phyloP scores from a whole-genome alignment of 257 asterid genomes.

The Jasminum sambac region DNA sequence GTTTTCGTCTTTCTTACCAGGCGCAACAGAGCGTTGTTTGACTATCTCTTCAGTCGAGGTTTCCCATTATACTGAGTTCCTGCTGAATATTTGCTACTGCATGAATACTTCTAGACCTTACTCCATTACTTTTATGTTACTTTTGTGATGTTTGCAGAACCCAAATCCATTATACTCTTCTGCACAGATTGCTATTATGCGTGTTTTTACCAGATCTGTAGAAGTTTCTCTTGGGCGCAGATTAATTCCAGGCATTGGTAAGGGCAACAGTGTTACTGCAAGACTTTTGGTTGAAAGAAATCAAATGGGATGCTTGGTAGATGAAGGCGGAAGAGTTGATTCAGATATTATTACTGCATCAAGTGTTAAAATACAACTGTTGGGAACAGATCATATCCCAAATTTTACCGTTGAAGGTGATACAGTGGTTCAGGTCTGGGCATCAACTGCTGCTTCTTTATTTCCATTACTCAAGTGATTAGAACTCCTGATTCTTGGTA shows the following conservation, averaged over 20 bases:
- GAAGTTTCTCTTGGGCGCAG: conserved; percentile 42
- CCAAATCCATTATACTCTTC: conserved; percentile 41
- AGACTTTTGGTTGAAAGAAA: conserved; percentile 42
- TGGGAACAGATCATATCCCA: conserved; percentile 31
- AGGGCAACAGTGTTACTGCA: conserved; percentile 35
- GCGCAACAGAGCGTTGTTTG: conserved; percentile 56
- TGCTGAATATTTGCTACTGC: conserved; percentile 18
- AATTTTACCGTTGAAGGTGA: conserved; percentile 35
- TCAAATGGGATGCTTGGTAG: conserved; percentile 44
- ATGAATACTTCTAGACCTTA: conserved; percentile 11
- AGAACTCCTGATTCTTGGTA: conserved; percentile 14
- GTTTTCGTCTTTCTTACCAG: conserved; percentile 43
- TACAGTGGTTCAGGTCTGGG: conserved; percentile 50
- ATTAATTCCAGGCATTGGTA: conserved; percentile 23
- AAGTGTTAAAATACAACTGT: conserved; percentile 45
- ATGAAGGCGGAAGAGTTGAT: conserved; percentile 43
- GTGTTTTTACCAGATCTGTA: conserved; percentile 48
- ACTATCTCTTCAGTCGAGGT: conserved; percentile 57
- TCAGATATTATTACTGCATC: conserved; percentile 40
- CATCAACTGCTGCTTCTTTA: conserved; percentile 23
- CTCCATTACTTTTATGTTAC: conserved; percentile 15
- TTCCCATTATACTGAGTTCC: conserved; percentile 21
- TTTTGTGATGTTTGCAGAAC: conserved; percentile 39
- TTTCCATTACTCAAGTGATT: conserved; percentile 17
- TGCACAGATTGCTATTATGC: conserved; percentile 52